Base-by-base conservation (phyloP, 2,329 filamentous ascomycete genomes). In the Neonectria punicea region DNA sequence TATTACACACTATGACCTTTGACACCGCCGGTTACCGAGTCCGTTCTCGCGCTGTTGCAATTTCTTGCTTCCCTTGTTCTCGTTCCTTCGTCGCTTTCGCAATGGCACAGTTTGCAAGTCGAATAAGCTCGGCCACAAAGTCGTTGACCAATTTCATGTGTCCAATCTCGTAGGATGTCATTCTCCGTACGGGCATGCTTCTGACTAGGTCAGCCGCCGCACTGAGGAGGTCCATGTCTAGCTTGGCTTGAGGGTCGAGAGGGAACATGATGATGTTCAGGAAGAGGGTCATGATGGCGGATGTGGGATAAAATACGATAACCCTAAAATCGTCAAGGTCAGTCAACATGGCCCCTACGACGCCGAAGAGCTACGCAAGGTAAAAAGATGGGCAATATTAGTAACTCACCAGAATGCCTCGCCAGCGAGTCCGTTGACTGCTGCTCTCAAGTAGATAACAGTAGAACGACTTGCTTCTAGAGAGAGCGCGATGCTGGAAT, bases 381-480 rank as follows among this genome's bases (percentile, higher is more conserved):
- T 1, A 3, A 8, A 20, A 43, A 20, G 16, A n/a, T 18, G n/a
- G 8, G 18, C n/a, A 20, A 39, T n/a, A 16, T 4, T 10, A n/a
- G 4, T 16, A 4, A 36, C 49, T 67, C 75, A 86, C 84, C 84
- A 86, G 67, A 87, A 87, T 11, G 82, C 79, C 47, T 85, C 82
- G 1, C 80, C 78, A 0, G 80, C 77, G 1, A 88, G 71, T 0
- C 79, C 78, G 49, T 81, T 75, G 2, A 81, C 78, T 0, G 83
- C 80, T 0, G 79, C 78, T 25, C 79, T 75, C 3, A 88, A 69
- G 53, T 84, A 87, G 2, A 83, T 75, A 2, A 89, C 70, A 0
- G 85, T 87, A 0, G 86, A 86, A 5, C 87, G 82, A 66, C 85
- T 87, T 0, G 86, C 86, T 58, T 88, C 85, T 0, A 88, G 78